Evolutionary conservation across 83 land plant genomes (phyloP).

Genomic region (Thuja plicata): DNA sequence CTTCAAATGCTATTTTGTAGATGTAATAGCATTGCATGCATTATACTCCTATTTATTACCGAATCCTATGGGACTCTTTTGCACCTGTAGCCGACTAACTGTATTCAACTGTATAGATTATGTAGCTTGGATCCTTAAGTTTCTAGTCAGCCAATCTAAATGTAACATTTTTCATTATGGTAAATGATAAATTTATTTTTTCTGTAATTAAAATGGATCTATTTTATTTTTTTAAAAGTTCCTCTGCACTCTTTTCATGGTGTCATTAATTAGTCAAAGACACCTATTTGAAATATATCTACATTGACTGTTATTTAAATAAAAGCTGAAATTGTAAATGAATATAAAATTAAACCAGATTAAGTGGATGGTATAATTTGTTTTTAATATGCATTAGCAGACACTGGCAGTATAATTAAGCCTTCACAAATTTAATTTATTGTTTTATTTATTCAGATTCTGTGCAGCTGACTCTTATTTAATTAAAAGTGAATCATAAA

Average conservation of each 20-base stretch:
- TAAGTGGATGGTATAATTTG: background rate
- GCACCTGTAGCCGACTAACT: background rate
- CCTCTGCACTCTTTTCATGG: background rate
- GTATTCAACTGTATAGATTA: background rate
- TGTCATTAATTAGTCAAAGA: background rate
- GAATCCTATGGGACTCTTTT: background rate
- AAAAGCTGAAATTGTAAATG: background rate
- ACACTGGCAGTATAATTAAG: background rate
- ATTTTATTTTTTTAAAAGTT: background rate
- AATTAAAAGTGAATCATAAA: background rate
- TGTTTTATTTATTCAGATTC: conserved; percentile 46
- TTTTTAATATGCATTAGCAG: background rate
- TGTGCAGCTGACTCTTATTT: conserved; percentile 60
- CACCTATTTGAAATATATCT: background rate
- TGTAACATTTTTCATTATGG: background rate
- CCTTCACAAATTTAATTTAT: background rate
- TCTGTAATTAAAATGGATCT: no score
- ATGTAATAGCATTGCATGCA: background rate
- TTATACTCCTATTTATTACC: background rate
- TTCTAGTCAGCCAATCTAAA: background rate
- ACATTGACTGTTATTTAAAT: background rate
- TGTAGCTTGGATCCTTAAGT: background rate
- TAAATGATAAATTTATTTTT: background rate
- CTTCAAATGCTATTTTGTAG: background rate
- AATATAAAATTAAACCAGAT: background rate